phyloP scores from a whole-genome alignment of 768 basidiomycete species.

The Melanogaster broomeanus region DNA sequence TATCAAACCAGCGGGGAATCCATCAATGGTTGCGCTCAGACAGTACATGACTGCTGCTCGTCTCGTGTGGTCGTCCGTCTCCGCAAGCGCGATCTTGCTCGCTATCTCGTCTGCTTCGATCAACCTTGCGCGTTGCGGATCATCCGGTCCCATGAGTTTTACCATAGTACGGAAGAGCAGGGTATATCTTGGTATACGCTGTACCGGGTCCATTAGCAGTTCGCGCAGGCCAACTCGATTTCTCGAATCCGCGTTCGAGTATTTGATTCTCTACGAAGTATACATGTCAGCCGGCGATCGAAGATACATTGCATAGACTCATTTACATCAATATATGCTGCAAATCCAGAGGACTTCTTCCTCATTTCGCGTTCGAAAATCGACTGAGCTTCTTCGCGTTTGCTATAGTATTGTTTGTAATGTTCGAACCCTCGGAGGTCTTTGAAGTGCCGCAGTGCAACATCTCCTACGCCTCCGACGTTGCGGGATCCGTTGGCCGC shows the following conservation, averaged over 20 bases:
- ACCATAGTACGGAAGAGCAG: conserved; percentile 91
- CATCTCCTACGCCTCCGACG: conserved; percentile 77
- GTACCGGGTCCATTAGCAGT: conserved; percentile 94
- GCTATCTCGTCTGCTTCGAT: conserved; percentile 86
- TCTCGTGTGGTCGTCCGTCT: conserved; percentile 90
- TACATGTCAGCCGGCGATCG: conserved; percentile 6
- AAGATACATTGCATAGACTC: conserved; percentile 5
- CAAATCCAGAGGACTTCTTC: conserved; percentile 80
- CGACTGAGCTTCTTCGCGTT: conserved; percentile 88
- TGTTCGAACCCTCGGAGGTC: conserved; percentile 83
- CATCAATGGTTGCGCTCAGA: conserved; percentile 81
- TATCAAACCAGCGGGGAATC: conserved; percentile 89
- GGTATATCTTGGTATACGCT: conserved; percentile 93
- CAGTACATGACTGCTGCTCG: conserved; percentile 88
- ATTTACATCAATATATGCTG: conserved; percentile 84
- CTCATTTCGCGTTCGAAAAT: conserved; percentile 85
- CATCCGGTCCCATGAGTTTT: conserved; percentile 79
- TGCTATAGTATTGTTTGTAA: conserved; percentile 89
- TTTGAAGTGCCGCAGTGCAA: conserved; percentile 85
- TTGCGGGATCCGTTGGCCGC: conserved; percentile 55
- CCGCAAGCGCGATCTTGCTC: conserved; percentile 87
- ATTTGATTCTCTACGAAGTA: conserved; percentile 74
- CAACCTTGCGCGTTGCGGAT: conserved; percentile 77
- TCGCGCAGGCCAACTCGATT: conserved; percentile 90
- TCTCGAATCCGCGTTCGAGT: conserved; percentile 67